These are phyloP conservation scores for Trametes cubensis DNA, from an alignment of 768 basidiomycete species.

Conservation along the genomic window DNA sequence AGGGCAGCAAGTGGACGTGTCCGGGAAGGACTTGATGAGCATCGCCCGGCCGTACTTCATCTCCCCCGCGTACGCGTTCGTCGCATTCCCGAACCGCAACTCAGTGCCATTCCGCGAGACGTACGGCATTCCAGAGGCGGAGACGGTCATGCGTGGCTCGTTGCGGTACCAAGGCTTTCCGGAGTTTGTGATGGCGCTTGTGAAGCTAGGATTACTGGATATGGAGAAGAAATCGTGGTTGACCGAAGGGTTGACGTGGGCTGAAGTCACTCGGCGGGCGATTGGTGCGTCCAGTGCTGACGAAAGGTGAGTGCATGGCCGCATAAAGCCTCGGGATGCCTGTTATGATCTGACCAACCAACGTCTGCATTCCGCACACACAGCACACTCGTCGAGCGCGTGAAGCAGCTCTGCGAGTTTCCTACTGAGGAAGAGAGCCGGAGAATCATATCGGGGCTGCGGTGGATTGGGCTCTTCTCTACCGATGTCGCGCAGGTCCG, in stretches of 20 bases:
- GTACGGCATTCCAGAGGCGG: constrained; percentile 91
- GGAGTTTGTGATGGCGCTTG: constrained; percentile 86
- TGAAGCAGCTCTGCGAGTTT: constrained; percentile 74
- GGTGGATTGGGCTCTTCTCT: constrained; percentile 94
- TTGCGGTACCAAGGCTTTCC: constrained; percentile 97
- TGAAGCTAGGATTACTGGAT: constrained; percentile 86
- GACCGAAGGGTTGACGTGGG: constrained; percentile 75
- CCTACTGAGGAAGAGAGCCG: constrained; percentile 66
- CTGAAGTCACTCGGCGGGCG: constrained; percentile 76
- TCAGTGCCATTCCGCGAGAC: constrained; percentile 88
- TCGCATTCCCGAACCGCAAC: constrained; percentile 96
- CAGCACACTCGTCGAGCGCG: constrained; percentile 74
- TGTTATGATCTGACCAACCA: neutral
- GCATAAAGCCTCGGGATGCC: neutral
- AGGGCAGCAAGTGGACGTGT: constrained; percentile 64
- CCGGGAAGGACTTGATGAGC: constrained; percentile 85
- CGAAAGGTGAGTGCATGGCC: constrained; percentile 55
- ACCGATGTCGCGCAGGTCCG: constrained; percentile 60
- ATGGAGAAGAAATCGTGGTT: constrained; percentile 78
- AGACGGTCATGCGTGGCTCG: constrained; percentile 91
- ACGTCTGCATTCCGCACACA: neutral
- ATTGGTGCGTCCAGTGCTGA: constrained; percentile 65
- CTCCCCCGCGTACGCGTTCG: constrained; percentile 94
- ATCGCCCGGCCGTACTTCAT: constrained; percentile 93
- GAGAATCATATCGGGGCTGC: constrained; percentile 86